Evolutionary conservation across 129 eudicot species (phyloP).

Genomic region (Centrapalus pauciflorus): DNA sequence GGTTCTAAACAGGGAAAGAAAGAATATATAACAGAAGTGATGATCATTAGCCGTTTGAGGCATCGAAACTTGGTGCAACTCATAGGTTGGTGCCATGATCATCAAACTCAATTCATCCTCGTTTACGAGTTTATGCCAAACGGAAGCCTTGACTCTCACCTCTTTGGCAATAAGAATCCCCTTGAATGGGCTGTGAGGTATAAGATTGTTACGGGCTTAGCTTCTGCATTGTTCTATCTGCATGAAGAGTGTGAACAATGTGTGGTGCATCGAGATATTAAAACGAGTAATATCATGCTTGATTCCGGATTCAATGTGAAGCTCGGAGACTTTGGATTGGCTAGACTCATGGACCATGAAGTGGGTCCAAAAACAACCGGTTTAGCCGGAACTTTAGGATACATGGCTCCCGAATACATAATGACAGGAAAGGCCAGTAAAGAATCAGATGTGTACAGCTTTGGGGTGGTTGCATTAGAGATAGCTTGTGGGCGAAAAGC

Average conservation of each 20-base stretch:
- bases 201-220: constrained; percentile 22
- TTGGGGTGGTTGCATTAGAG: constrained; percentile 40
- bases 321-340: constrained; percentile 40
- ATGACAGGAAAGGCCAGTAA: constrained; percentile 29
- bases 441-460: too few species aligned
- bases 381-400: constrained; percentile 42
- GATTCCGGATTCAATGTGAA: constrained; percentile 33
- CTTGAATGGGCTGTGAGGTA: constrained; percentile 24
- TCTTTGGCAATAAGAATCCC: constrained; percentile 14
- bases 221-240: constrained; percentile 26
- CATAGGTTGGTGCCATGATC: constrained; percentile 34
- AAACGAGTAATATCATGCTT: constrained; percentile 38
- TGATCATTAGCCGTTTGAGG: constrained; percentile 23
- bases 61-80: constrained; percentile 36
- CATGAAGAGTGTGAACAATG: constrained; percentile 40
- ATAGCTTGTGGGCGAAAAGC: constrained; percentile 29
- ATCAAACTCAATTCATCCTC: constrained; percentile 22
- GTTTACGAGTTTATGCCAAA: constrained; percentile 37
- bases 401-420: constrained; percentile 40
- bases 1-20: constrained; percentile 32
- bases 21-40: constrained; percentile 28
- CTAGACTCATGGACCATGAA: constrained; percentile 28
- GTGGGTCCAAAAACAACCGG: background rate
- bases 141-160: constrained; percentile 28
- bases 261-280: constrained; percentile 43